Conservation (phyloP, 371 early-diverging fungal species). For the Actinomucor elegans region DNA sequence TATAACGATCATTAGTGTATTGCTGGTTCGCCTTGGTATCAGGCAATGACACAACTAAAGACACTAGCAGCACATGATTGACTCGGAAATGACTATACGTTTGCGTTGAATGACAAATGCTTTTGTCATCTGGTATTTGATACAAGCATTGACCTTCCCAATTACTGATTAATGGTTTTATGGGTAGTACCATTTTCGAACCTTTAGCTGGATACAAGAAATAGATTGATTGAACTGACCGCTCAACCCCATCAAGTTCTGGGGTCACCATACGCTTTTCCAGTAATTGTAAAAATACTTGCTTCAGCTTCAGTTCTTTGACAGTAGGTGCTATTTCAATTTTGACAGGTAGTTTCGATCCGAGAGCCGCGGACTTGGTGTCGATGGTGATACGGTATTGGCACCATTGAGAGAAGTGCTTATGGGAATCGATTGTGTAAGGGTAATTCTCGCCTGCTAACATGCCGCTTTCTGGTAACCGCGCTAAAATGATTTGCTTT, state of each 20-base stretch:
- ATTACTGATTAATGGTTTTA: background rate
- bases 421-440: constrained; percentile 13
- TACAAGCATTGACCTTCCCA: constrained; percentile 11
- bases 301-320: constrained; percentile 16
- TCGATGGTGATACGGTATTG: constrained; percentile 28
- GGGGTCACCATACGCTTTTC: constrained; percentile 15
- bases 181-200: background rate
- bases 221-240: constrained; percentile 6
- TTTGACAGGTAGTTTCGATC: constrained; percentile 18
- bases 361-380: constrained; percentile 15
- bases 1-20: background rate
- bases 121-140: constrained; percentile 7
- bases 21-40: background rate
- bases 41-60: constrained; percentile 9
- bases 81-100: constrained; percentile 7
- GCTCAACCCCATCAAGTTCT: background rate
- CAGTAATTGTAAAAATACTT: constrained; percentile 19
- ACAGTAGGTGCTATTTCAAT: constrained; percentile 17
- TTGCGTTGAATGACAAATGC: constrained; percentile 15
- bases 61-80: constrained; percentile 10
- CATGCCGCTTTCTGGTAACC: constrained; percentile 15
- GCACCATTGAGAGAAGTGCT: constrained; percentile 22
- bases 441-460: constrained; percentile 16
- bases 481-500: constrained; percentile 14
- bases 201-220: constrained; percentile 15